Conservation (phyloP, 2,329 filamentous ascomycete genomes). For the Curvularia eragrostidis region DNA sequence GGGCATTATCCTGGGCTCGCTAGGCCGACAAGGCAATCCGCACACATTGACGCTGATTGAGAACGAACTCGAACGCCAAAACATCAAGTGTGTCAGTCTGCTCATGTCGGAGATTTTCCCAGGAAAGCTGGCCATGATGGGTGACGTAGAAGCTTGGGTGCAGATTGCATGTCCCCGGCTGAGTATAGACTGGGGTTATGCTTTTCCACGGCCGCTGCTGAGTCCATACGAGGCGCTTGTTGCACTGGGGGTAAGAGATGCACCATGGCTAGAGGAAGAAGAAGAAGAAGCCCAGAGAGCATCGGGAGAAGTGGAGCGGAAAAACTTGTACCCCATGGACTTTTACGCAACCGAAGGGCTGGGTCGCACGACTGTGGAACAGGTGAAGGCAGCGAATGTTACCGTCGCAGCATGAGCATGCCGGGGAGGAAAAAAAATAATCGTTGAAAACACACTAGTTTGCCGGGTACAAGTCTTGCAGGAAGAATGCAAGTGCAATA, state of each 20-base stretch:
- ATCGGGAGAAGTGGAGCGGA: slow-evolving; percentile 51
- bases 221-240: slow-evolving; percentile 96
- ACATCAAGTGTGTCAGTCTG: slow-evolving; percentile 83
- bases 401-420: slow-evolving; percentile 5
- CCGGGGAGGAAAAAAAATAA: not conserved
- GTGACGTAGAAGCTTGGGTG: slow-evolving; percentile 95
- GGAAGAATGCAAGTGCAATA: not conserved
- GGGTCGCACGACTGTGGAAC: slow-evolving; percentile 70
- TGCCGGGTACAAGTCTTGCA: too few species aligned
- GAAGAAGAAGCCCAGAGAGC: slow-evolving; percentile 38
- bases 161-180: slow-evolving; percentile 96
- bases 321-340: slow-evolving; percentile 91
- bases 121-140: slow-evolving; percentile 90
- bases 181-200: slow-evolving; percentile 99
- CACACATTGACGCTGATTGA: slow-evolving; percentile 91
- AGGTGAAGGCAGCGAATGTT: slow-evolving; percentile 36
- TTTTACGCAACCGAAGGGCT: slow-evolving; percentile 94
- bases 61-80: slow-evolving; percentile 70
- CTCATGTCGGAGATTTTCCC: slow-evolving; percentile 96
- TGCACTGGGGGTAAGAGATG: slow-evolving; percentile 78
- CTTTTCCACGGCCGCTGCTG: slow-evolving; percentile 84
- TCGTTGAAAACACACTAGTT: not conserved
- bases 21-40: slow-evolving; percentile 94
- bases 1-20: slow-evolving; percentile 91
- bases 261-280: slow-evolving; percentile 67